A percentile compares a stretch with the other conserved stretches of the same genome.
phyloP scores from a whole-genome alignment of 805 yeast genomes.

The Lachancea lanzarotensis region DNA sequence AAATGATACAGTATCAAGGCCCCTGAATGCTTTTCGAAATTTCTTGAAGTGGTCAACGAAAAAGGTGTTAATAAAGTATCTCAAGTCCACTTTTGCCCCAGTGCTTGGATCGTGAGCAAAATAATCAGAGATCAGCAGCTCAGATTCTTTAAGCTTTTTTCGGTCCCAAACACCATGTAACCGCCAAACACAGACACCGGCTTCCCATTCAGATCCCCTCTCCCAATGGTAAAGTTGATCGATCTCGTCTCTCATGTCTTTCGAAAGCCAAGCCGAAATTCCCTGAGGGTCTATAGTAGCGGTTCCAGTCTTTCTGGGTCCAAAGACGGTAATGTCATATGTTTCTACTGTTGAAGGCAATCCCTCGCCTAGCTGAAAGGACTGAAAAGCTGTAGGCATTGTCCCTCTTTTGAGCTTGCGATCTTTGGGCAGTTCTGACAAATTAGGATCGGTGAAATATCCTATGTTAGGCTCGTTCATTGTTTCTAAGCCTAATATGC shows the following conservation, averaged over 20 bases:
- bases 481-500: slow-evolving; percentile 64
- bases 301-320: slow-evolving; percentile 63
- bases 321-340: slow-evolving; percentile 65
- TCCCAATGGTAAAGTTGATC: slow-evolving; percentile 69
- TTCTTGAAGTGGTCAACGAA: slow-evolving; percentile 57
- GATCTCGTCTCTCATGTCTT: slow-evolving; percentile 34
- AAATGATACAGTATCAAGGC: slow-evolving; percentile 40
- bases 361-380: slow-evolving; percentile 76
- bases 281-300: slow-evolving; percentile 61
- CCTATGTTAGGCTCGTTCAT: slow-evolving; percentile 85
- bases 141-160: slow-evolving; percentile 25
- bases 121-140: slow-evolving; percentile 44
- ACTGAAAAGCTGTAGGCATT: slow-evolving; percentile 74
- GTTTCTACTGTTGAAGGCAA: slow-evolving; percentile 57
- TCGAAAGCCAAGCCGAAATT: slow-evolving; percentile 57
- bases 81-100: slow-evolving; percentile 39
- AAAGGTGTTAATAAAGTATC: slow-evolving; percentile 54
- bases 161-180: slow-evolving; percentile 71
- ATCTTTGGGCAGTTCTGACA: slow-evolving; percentile 47
- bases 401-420: slow-evolving; percentile 72
- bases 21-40: slow-evolving; percentile 46
- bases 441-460: slow-evolving; percentile 53
- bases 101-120: slow-evolving; percentile 38
- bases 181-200: slow-evolving; percentile 77
- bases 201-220: slow-evolving; percentile 56